Evolutionary conservation across 148 eudicot genomes (phyloP), one percentile per base, ranked within the genome.

Genomic region (Vaccinium myrtillus): DNA sequence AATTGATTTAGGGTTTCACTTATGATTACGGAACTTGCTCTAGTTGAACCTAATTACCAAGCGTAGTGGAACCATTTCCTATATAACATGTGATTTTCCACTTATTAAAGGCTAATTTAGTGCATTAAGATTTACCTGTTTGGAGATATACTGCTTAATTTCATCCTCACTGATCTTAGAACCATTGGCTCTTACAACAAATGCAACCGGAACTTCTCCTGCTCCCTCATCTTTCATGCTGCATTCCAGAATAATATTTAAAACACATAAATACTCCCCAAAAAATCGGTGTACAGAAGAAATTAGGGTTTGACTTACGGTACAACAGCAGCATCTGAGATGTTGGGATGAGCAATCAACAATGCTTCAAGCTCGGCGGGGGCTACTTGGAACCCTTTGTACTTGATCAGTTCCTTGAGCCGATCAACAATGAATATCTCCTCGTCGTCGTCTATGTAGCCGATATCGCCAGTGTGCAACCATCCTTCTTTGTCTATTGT

Each of bases 351-450:
- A 77, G 87, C 87, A 11, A 96, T 78, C 12, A 96, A 86, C 85
- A 96, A 53, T 25, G 98, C 93, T 88, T 96, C 99, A 5, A 96
- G 86, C 77, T 96, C 99, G 13, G 99, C 99, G 2, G 99, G 99
- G 6, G 98, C 89, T 5, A 96, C 96, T 88, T 95, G 98, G 75
- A 95, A 97, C 13, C 99, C 98, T 85, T 97, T 97, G 91, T 85
- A 95, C 81, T 97, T 97, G 84, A 97, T 97, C 67, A 95, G 80
- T 83, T 97, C 99, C 77, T 97, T 97, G 13, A 95, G 87, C 36
- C 98, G 59, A 36, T 97, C 99, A 2, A 97, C 98, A 14, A 97
- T 94, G 84, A 95, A 97, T 4, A 97, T 85, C 90, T 95, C 94
- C 2, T 91, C 90, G 21, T 97, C 93, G 2, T 95, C 93, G 46